These are phyloP conservation scores for Thyridium curvatum DNA, from an alignment of 2,329 filamentous ascomycete species.

Conservation along the genomic window DNA sequence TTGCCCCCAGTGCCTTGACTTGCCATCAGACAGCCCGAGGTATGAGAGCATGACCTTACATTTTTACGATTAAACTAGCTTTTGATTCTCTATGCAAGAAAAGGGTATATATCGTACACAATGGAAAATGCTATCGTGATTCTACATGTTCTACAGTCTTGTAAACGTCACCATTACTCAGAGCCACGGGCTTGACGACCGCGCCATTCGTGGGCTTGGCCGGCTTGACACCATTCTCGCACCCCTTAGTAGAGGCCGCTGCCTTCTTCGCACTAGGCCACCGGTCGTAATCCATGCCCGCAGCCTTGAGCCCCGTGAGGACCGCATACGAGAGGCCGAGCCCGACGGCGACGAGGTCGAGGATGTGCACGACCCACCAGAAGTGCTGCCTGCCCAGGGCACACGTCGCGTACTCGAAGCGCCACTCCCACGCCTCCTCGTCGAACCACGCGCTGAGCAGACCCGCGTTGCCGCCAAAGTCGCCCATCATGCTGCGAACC, in stretches of 20 bases:
- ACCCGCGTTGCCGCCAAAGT: conserved; percentile 86
- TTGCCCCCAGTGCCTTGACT: too few relatives aligned
- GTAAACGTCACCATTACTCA: too few relatives aligned
- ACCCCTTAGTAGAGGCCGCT: conserved; percentile 6
- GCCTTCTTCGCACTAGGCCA: not conserved
- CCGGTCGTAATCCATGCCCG: conserved; percentile 27
- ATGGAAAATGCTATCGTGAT: too few relatives aligned
- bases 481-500: conserved; percentile 97
- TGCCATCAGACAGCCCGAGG: too few relatives aligned
- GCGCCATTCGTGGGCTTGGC: too few relatives aligned
- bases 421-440: conserved; percentile 64
- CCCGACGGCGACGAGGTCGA: conserved; percentile 49
- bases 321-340: conserved; percentile 11
- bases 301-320: conserved; percentile 15
- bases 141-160: too few relatives aligned
- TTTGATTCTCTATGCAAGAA: too few relatives aligned
- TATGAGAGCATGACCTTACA: too few relatives aligned
- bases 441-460: conserved; percentile 90
- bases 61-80: too few relatives aligned
- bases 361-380: conserved; percentile 86
- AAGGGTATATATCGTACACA: too few relatives aligned
- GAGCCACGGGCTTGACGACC: too few relatives aligned
- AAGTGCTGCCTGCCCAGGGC: conserved; percentile 78
- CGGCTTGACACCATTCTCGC: not conserved
- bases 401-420: conserved; percentile 74